A percentile compares a stretch with the other conserved stretches of the same genome.
Conservation (phyloP, 2,329 filamentous ascomycete genomes). For the Aspergillus vadensis region DNA sequence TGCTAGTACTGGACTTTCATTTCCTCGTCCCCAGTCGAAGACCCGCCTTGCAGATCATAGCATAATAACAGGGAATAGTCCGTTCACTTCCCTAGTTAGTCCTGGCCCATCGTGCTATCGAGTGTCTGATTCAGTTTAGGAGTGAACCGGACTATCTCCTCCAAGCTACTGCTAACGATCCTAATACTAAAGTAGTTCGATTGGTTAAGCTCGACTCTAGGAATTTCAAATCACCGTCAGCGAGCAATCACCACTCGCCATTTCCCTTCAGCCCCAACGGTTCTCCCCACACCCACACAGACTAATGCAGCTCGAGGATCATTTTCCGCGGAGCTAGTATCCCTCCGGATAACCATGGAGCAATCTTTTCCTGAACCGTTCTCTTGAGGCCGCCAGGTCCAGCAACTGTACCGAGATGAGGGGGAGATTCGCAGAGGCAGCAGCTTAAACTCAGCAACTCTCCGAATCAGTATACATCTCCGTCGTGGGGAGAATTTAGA, state of each 20-base stretch:
- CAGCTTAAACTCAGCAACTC: slow-evolving; percentile 2
- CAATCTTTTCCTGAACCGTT: background rate
- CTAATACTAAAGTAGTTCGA: background rate
- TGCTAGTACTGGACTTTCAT: background rate
- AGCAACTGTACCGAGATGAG: background rate
- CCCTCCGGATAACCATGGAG: background rate
- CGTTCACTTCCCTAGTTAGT: background rate
- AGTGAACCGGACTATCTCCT: background rate
- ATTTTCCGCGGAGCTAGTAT: background rate
- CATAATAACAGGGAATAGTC: slow-evolving; percentile 3
- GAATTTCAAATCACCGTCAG: background rate
- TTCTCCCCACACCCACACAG: background rate
- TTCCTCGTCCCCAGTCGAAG: background rate
- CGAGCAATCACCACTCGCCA: background rate
- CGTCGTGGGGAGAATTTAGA: background rate
- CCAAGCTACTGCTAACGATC: background rate
- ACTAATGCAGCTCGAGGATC: slow-evolving; percentile 4
- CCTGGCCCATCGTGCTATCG: background rate
- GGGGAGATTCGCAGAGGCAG: background rate
- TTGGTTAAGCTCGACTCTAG: background rate
- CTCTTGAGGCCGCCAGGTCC: background rate
- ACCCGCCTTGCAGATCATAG: slow-evolving; percentile 7
- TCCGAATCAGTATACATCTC: background rate
- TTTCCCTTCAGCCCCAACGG: slow-evolving; percentile 1
- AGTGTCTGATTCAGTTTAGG: background rate